These are phyloP conservation scores for Triticum dicoccoides DNA, from an alignment of 176 grass and related monocot species.

Conservation along the genomic window DNA sequence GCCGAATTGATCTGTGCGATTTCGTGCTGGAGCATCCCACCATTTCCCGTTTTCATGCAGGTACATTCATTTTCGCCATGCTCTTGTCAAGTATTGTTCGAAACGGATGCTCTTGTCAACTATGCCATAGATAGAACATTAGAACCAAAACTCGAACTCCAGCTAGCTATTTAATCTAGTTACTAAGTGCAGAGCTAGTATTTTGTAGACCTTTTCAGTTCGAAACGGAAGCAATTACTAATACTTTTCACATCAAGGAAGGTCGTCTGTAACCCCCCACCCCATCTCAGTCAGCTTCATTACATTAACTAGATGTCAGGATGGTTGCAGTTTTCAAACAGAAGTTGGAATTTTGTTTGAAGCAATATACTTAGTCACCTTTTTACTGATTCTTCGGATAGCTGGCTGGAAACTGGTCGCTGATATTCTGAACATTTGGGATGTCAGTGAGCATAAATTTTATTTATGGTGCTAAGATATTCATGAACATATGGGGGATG, in stretches of 20 bases:
- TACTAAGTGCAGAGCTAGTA: not conserved
- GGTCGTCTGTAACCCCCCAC: not conserved
- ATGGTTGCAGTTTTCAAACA: not conserved
- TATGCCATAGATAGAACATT: not conserved
- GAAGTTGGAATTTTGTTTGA: not conserved
- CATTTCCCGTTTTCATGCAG: slow-evolving; percentile 86
- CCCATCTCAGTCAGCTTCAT: not conserved
- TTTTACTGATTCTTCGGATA: not conserved
- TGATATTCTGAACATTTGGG: not conserved
- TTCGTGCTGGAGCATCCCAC: slow-evolving; percentile 87
- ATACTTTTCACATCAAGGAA: not conserved
- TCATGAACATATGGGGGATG: not conserved
- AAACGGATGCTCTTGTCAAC: not conserved
- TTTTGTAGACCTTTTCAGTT: not conserved
- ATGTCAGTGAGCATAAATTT: not conserved
- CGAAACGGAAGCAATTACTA: not conserved
- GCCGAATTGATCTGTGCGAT: slow-evolving; percentile 83
- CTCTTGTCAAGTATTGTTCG: not conserved
- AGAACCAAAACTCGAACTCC: not conserved
- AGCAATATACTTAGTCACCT: not conserved
- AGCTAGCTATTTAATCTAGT: not conserved
- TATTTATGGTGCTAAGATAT: not conserved
- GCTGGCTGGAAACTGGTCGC: not conserved
- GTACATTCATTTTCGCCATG: slow-evolving; percentile 38
- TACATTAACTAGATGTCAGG: not conserved